Evolutionary conservation across 768 basidiomycete genomes (phyloP).

Genomic region (Lactarius deliciosus): DNA sequence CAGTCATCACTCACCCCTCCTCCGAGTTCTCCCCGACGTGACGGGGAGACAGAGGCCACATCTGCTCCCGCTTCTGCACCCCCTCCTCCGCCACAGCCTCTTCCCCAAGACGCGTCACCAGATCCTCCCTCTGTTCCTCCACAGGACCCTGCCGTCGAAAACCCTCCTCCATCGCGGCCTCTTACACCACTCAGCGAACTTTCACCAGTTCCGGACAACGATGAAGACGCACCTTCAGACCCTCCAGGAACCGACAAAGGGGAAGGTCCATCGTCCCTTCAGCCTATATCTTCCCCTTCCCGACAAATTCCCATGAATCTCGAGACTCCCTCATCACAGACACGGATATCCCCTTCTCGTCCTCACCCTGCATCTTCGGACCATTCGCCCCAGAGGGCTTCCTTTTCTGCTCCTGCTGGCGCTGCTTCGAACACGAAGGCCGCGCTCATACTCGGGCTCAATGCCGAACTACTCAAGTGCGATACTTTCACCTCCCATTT

Average conservation of each 20-base stretch:
- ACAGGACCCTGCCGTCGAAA: constrained; percentile 27
- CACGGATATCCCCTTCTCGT: constrained; percentile 32
- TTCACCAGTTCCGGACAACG: constrained; percentile 62
- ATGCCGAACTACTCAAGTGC: constrained; percentile 67
- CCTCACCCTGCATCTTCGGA: constrained; percentile 31
- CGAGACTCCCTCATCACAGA: constrained; percentile 19
- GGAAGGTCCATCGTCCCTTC: constrained; percentile 25
- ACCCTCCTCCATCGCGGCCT: constrained; percentile 44
- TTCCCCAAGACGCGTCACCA: constrained; percentile 18
- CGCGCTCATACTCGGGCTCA: constrained; percentile 61
- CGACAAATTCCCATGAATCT: constrained; percentile 14
- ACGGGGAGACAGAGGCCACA: constrained; percentile 12
- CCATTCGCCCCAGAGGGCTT: constrained; percentile 27
- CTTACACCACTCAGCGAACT: constrained; percentile 79
- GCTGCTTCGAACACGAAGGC: constrained; percentile 48
- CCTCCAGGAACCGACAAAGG: constrained; percentile 35
- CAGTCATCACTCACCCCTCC: constrained; percentile 24
- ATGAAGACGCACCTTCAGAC: constrained; percentile 46
- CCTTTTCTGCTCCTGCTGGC: constrained; percentile 11
- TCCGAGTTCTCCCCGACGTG: constrained; percentile 26
- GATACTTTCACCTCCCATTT: constrained; percentile 27
- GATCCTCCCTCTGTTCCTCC: constrained; percentile 27
- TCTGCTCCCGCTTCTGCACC: constrained; percentile 2
- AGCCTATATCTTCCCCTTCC: constrained; percentile 15
- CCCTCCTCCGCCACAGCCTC: constrained; percentile 27